Evolutionary conservation across 805 yeast genomes (phyloP).

Genomic region (Teunomyces gatunensis): DNA sequence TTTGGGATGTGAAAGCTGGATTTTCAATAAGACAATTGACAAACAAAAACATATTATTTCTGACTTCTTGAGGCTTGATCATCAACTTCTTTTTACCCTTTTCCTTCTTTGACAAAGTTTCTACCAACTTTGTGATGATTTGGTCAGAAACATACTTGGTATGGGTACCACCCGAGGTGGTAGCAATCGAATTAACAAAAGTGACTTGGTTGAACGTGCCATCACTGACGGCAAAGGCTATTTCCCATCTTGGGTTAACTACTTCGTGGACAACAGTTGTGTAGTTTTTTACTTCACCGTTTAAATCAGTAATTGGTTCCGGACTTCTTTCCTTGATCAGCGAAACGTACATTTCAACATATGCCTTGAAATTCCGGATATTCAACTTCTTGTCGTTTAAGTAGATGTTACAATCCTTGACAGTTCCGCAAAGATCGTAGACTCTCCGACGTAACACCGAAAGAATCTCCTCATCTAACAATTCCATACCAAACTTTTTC

Average conservation of each 20-base stretch:
- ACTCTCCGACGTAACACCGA: constrained; percentile 91
- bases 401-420: constrained; percentile 72
- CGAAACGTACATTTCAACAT: constrained; percentile 84
- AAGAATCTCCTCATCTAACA: constrained; percentile 75
- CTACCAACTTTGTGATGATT: constrained; percentile 73
- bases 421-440: constrained; percentile 93
- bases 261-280: constrained; percentile 70
- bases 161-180: constrained; percentile 96
- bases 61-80: constrained; percentile 84
- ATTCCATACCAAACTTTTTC: constrained; percentile 78
- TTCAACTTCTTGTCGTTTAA: constrained; percentile 72
- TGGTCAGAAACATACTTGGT: constrained; percentile 84
- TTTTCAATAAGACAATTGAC: constrained; percentile 91
- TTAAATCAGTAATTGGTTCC: constrained; percentile 20
- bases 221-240: constrained; percentile 92
- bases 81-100: constrained; percentile 63
- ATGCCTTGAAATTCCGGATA: constrained; percentile 74
- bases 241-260: constrained; percentile 88
- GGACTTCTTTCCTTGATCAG: constrained; percentile 60
- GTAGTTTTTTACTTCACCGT: constrained; percentile 33
- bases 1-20: constrained; percentile 96
- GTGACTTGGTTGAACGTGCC: constrained; percentile 90
- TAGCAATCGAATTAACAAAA: constrained; percentile 95
- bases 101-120: constrained; percentile 59
- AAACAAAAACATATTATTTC: constrained; percentile 85